Conservation (phyloP, 129 eudicot genomes). For the Tanacetum coccineum region DNA sequence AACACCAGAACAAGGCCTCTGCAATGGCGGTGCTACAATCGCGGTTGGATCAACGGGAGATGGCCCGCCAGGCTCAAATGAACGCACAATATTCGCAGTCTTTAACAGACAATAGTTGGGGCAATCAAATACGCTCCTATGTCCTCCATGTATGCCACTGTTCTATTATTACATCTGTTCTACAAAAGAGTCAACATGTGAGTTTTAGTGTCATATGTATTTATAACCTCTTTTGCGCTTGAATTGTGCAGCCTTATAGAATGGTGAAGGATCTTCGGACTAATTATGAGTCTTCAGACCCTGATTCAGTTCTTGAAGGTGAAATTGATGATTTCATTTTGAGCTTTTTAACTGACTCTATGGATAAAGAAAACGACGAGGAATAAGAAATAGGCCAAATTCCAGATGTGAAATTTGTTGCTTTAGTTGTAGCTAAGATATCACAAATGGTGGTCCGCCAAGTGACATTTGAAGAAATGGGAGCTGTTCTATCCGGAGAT, state of each 20-base stretch:
- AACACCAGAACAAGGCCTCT: slow-evolving; percentile 85
- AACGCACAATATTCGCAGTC: slow-evolving; percentile 82
- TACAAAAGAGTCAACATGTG: slow-evolving; percentile 5
- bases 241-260: slow-evolving; percentile 65
- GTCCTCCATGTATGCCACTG: slow-evolving; percentile 70
- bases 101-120: slow-evolving; percentile 85
- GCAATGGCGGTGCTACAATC: slow-evolving; percentile 95
- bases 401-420: too few species aligned
- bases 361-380: slow-evolving; percentile 64
- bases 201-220: background rate
- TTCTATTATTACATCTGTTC: background rate
- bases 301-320: slow-evolving; percentile 84
- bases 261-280: slow-evolving; percentile 92
- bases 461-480: slow-evolving; percentile 1
- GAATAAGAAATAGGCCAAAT: slow-evolving; percentile 4
- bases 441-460: background rate
- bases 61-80: slow-evolving; percentile 82
- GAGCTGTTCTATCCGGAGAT: background rate
- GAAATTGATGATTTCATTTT: slow-evolving; percentile 78
- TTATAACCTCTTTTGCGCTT: background rate
- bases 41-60: slow-evolving; percentile 90
- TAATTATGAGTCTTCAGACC: slow-evolving; percentile 76
- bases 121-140: slow-evolving; percentile 85
- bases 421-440: background rate
- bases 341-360: slow-evolving; percentile 69